These are phyloP conservation scores for Chenopodium formosanum DNA, from an alignment of 148 eudicot genomes.

Conservation along the genomic window DNA sequence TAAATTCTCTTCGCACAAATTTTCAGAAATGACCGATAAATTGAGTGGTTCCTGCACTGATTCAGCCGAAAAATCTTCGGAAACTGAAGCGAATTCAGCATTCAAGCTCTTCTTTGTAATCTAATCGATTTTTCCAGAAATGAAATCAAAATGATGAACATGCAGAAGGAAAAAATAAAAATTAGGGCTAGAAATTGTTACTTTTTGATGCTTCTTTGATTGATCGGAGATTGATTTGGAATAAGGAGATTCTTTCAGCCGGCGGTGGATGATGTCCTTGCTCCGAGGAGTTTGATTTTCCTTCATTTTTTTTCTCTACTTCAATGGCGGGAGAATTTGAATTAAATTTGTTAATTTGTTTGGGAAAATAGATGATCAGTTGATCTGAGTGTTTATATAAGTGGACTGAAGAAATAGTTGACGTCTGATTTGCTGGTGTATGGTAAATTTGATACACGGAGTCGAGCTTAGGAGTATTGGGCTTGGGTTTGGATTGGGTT, in stretches of 20 bases:
- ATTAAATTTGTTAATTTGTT: conserved; percentile 3
- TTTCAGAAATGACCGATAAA: conserved; percentile 30
- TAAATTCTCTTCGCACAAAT: conserved; percentile 21
- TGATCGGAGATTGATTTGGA: conserved; percentile 24
- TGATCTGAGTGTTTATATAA: background rate
- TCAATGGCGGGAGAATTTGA: conserved; percentile 42
- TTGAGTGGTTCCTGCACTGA: conserved; percentile 26
- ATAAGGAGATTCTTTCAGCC: conserved; percentile 21
- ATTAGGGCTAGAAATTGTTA: conserved; percentile 23
- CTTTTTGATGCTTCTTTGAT: conserved; percentile 34
- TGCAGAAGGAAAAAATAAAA: background rate
- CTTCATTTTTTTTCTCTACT: conserved; percentile 28
- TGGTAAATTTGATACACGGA: background rate
- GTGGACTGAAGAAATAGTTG: background rate
- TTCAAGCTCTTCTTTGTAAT: conserved; percentile 44
- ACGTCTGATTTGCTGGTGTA: background rate
- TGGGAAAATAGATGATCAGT: too few species aligned
- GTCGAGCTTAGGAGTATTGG: background rate
- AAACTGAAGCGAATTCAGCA: conserved; percentile 34
- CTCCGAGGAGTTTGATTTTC: conserved; percentile 36
- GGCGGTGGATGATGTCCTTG: conserved; percentile 33
- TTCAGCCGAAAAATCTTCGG: conserved; percentile 37
- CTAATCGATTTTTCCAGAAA: conserved; percentile 16
- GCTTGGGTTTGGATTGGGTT: background rate
- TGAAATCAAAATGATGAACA: background rate